Evolutionary conservation across 306 rosid genomes (phyloP), one percentile per base, ranked within the genome.

Genomic region (Dicorynia guianensis): DNA sequence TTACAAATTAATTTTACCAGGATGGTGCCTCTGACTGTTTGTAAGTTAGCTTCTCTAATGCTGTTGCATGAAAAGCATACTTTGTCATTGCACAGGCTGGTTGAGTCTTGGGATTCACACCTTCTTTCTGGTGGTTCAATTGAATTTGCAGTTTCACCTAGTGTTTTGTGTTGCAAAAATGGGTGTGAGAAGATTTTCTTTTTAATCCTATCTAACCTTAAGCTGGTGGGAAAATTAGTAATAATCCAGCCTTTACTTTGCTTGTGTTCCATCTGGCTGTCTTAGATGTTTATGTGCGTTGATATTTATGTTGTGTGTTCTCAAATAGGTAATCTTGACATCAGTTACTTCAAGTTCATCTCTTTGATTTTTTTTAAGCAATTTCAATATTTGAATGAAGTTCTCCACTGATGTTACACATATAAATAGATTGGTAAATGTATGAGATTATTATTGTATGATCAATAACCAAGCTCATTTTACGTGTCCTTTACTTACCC

Each of bases 71-170:
- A 78, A 81, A 76, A 83, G 20, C 97, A 94, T 68, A 91, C 88
- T 55, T 76, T 59, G 72, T 91, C 90, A 20, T 81, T 67, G 85
- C 97, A 94, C 63, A 87, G 61, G 57, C 69, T 78, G 76, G 76
- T 63, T 8, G 87, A 61, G 30, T 88, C 89, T 79, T 80, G 79
- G 55, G 91, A 84, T 66, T 59, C 78, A 35, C 98, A 94, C 60
- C 85, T 88, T 62, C 82, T 84, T 77, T 84, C 93, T 49, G 96
- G 89, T 36, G 88, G 90, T 74, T 85, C 85, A 70, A 74, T 77
- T 30, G 96, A 88, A 79, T 89, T 75, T 42, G 91, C 86, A 53
- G 96, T 91, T 83, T 94, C 97, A 74, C 97, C 97, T 94, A 67
- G 56, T 48, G 56, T 75, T 60, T 19, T 53, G 64, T 71, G 48